Conservation (phyloP, 1,139 yeast genomes). For the Chernovozyma aurita region DNA sequence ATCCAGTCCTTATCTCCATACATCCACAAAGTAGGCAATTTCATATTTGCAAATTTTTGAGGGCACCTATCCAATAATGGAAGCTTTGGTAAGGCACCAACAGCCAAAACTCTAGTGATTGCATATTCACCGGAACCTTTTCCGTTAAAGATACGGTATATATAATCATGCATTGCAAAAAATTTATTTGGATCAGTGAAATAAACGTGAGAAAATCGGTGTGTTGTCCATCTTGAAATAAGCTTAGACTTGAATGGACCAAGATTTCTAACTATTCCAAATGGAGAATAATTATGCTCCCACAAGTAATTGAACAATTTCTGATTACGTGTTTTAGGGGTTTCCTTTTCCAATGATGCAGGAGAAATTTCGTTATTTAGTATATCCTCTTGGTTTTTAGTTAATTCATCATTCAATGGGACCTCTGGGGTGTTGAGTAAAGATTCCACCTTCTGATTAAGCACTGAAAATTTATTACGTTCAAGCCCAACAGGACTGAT, state of each 20-base stretch:
- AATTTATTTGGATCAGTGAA: conserved; percentile 27
- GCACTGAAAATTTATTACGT: conserved; percentile 28
- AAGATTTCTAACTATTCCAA: conserved; percentile 27
- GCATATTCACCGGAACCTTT: conserved; percentile 47
- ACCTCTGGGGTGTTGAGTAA: conserved; percentile 11
- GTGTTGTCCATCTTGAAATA: conserved; percentile 40
- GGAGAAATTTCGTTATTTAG: conserved; percentile 1
- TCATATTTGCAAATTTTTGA: conserved; percentile 27
- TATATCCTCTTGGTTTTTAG: conserved; percentile 26
- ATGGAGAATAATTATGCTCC: conserved; percentile 37
- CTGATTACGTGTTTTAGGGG: conserved; percentile 15
- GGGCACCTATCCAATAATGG: conserved; percentile 45
- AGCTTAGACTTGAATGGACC: conserved; percentile 38
- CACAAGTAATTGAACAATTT: conserved; percentile 29
- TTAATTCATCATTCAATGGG: conserved; percentile 20
- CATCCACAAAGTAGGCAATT: conserved; percentile 42
- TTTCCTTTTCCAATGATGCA: conserved; percentile 5
- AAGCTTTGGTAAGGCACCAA: conserved; percentile 38
- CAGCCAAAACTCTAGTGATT: conserved; percentile 35
- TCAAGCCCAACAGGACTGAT: conserved; percentile 47
- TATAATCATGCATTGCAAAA: conserved; percentile 37
- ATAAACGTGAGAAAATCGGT: conserved; percentile 34
- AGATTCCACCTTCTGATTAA: conserved; percentile 13
- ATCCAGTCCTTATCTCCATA: conserved; percentile 49
- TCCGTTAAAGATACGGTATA: conserved; percentile 36